Conservation (phyloP, 805 yeast species). For the Metschnikowia kofuensis region DNA sequence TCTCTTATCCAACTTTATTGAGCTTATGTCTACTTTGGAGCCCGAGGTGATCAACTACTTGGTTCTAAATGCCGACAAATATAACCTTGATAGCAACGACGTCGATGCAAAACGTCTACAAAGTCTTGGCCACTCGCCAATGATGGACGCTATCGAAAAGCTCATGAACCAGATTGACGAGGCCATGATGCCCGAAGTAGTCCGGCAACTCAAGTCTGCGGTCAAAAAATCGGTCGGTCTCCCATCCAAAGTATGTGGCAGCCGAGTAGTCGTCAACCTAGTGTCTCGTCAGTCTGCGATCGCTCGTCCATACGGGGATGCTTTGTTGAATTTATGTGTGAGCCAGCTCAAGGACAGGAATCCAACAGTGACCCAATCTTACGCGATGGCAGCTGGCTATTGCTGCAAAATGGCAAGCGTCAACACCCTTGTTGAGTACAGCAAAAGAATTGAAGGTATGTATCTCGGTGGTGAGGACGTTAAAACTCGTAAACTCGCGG, state of each 20-base stretch:
- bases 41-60: conserved; percentile 88
- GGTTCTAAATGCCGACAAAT: conserved; percentile 84
- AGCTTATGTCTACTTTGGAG: conserved; percentile 80
- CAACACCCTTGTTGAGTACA: conserved; percentile 51
- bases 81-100: conserved; percentile 64
- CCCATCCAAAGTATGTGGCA: conserved; percentile 86
- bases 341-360: conserved; percentile 68
- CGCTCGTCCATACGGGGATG: conserved; percentile 53
- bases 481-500: conserved; percentile 49
- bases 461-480: conserved; percentile 58
- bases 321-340: conserved; percentile 55
- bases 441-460: conserved; percentile 45
- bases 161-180: conserved; percentile 57
- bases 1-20: conserved; percentile 65
- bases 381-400: conserved; percentile 79
- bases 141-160: conserved; percentile 81
- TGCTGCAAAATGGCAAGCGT: conserved; percentile 60
- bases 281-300: conserved; percentile 52
- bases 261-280: conserved; percentile 65
- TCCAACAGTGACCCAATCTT: conserved; percentile 68
- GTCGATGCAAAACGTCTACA: conserved; percentile 77
- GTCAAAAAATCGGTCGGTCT: conserved; percentile 76
- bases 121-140: conserved; percentile 76
- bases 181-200: conserved; percentile 44
- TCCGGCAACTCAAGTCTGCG: conserved; percentile 50